Evolutionary conservation across 345 rosid genomes (phyloP).

Genomic region (Sisymbrium irio): DNA sequence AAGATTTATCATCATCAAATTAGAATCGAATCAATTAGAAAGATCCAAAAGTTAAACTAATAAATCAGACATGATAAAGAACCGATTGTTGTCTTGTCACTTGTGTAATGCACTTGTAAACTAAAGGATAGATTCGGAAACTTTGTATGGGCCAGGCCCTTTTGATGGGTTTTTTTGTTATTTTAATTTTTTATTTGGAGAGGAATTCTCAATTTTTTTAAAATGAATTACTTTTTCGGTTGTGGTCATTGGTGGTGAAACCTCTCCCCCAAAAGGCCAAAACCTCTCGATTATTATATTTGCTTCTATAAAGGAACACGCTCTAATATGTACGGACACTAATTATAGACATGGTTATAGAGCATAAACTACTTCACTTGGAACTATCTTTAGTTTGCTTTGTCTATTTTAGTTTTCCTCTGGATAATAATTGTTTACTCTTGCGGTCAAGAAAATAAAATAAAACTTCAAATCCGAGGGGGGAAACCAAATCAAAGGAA

Average conservation of each 20-base stretch:
- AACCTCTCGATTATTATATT: no score
- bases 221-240: background rate
- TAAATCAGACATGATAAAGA: background rate
- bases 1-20: background rate
- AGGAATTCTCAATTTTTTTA: background rate
- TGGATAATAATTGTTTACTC: background rate
- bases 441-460: conserved; percentile 2
- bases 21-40: background rate
- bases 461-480: background rate
- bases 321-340: background rate
- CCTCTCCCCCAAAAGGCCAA: no score
- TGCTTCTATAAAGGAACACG: background rate
- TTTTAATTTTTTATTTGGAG: background rate
- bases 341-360: no score
- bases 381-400: background rate
- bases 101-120: background rate
- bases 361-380: background rate
- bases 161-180: background rate
- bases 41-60: background rate
- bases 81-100: background rate
- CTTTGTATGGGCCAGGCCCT: background rate
- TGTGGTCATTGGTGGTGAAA: no score
- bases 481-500: conserved; percentile 1
- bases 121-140: background rate
- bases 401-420: background rate